phyloP scores from a whole-genome alignment of 441 rosid genomes.

The Adansonia rubrostipa region DNA sequence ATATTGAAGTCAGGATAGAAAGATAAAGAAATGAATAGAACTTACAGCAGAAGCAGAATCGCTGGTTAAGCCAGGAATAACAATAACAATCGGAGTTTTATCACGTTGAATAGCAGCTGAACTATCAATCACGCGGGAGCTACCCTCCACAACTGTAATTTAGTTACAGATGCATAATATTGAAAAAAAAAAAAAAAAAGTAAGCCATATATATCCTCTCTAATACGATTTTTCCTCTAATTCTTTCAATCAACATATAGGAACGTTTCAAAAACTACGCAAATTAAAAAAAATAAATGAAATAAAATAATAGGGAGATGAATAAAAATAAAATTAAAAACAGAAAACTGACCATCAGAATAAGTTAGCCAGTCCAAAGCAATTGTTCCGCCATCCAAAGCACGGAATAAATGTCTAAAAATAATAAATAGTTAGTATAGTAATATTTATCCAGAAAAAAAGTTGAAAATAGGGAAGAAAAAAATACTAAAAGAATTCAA shows the following conservation, averaged over 20 bases:
- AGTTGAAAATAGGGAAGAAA: background rate
- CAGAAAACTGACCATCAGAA: slow-evolving; percentile 50
- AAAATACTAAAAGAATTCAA: background rate
- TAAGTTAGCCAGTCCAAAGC: slow-evolving; percentile 81
- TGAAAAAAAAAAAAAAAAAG: background rate
- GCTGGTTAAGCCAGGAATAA: slow-evolving; percentile 87
- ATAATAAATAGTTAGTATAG: background rate
- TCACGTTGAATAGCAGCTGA: slow-evolving; percentile 47
- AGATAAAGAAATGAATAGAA: slow-evolving; percentile 20
- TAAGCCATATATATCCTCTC: background rate
- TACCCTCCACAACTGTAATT: slow-evolving; percentile 46
- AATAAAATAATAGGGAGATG: background rate
- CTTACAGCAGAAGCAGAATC: slow-evolving; percentile 78
- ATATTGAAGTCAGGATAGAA: background rate
- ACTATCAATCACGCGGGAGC: slow-evolving; percentile 30
- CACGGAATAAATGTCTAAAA: slow-evolving; percentile 56
- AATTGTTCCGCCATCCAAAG: slow-evolving; percentile 86
- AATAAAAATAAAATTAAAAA: background rate
- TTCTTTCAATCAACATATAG: background rate
- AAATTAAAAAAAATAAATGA: background rate
- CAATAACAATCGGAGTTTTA: slow-evolving; percentile 62
- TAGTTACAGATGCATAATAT: slow-evolving; percentile 7
- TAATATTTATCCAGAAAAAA: background rate
- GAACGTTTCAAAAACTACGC: background rate
- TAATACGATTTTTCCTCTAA: background rate